phyloP scores from a whole-genome alignment of 108 stramenopile species.

The Craspedostauros australis region DNA sequence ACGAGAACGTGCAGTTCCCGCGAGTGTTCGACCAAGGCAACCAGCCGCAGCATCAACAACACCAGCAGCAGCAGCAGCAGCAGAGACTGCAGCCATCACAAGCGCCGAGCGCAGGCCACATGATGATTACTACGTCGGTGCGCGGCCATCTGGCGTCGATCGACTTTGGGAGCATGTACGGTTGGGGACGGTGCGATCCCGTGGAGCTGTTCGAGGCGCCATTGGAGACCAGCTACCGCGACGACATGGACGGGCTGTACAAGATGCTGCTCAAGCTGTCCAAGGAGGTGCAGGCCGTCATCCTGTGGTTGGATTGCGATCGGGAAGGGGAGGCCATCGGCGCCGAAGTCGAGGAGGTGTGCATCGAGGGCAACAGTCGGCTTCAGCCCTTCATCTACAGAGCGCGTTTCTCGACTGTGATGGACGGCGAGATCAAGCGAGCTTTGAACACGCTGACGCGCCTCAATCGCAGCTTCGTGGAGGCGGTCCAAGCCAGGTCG shows the following conservation, averaged over 20 bases:
- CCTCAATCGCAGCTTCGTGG: constrained; percentile 68
- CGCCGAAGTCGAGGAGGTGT: constrained; percentile 88
- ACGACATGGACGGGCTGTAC: constrained; percentile 72
- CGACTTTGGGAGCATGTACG: constrained; percentile 62
- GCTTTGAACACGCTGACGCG: constrained; percentile 70
- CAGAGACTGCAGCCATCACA: background rate
- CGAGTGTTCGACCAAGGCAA: constrained; percentile 57
- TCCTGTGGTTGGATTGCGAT: constrained; percentile 99
- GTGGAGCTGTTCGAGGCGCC: constrained; percentile 72
- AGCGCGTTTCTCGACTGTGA: constrained; percentile 90
- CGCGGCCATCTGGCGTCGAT: constrained; percentile 75
- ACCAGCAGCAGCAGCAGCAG: constrained; percentile 4
- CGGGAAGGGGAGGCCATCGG: constrained; percentile 95
- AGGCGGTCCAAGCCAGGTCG: constrained; percentile 86
- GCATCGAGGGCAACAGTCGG: constrained; percentile 52
- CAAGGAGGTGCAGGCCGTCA: constrained; percentile 53
- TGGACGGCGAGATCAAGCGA: constrained; percentile 77
- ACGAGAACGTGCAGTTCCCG: constrained; percentile 72
- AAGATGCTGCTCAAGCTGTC: constrained; percentile 52
- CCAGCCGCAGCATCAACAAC: constrained; percentile 1
- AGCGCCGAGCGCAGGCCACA: constrained; percentile 61
- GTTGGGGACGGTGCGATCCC: constrained; percentile 68
- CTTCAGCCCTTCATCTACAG: constrained; percentile 55
- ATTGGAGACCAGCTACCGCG: constrained; percentile 55
- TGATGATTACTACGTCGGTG: constrained; percentile 84